phyloP scores from a whole-genome alignment of 306 rosid genomes.

The Senna tora region DNA sequence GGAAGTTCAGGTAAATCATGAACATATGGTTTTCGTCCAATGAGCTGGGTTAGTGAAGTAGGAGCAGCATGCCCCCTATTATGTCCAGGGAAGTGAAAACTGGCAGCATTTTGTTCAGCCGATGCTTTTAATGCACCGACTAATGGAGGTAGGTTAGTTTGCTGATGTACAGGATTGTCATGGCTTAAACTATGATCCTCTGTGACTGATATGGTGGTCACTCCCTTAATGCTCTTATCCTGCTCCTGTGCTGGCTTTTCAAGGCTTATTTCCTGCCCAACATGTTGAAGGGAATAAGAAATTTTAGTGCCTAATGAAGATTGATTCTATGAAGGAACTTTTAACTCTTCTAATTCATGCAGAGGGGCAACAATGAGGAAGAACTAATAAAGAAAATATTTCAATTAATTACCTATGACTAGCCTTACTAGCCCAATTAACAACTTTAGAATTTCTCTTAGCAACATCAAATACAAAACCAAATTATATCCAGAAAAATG shows the following conservation, averaged over 20 bases:
- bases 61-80: constrained; percentile 93
- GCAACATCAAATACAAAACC: constrained; percentile 4
- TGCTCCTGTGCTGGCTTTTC: constrained; percentile 13
- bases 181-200: constrained; percentile 30
- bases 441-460: neutral
- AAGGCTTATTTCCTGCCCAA: constrained; percentile 46
- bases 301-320: neutral
- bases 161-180: constrained; percentile 30
- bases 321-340: constrained; percentile 7
- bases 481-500: neutral
- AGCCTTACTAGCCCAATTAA: constrained; percentile 13
- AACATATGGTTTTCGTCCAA: constrained; percentile 65
- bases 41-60: constrained; percentile 58
- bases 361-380: neutral
- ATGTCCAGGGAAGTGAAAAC: constrained; percentile 95
- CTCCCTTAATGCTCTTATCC: constrained; percentile 31
- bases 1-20: constrained; percentile 86
- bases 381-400: neutral
- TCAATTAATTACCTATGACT: neutral
- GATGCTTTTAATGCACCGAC: constrained; percentile 72
- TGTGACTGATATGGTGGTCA: constrained; percentile 14
- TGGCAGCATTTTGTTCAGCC: constrained; percentile 60
- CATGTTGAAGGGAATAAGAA: neutral
- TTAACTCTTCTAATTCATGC: neutral
- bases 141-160: constrained; percentile 55